A percentile compares a stretch with the other conserved stretches of the same genome.
Conservation (phyloP, 352 stramenopile genomes). For the Pythium diclinum region DNA sequence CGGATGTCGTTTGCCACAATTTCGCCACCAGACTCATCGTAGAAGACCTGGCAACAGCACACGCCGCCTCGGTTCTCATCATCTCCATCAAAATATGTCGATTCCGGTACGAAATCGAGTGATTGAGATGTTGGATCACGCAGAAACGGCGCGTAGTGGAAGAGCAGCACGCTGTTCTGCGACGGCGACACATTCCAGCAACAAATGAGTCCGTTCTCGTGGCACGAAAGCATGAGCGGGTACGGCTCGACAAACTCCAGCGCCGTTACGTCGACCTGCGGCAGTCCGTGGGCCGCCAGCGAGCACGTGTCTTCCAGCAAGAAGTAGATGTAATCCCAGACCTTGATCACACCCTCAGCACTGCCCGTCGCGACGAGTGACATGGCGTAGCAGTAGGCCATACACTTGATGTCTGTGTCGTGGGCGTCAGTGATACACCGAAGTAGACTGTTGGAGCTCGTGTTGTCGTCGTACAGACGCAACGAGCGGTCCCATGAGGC, state of each 20-base stretch:
- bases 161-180: conserved; percentile 33
- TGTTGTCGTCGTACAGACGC: conserved; percentile 69
- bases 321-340: conserved; percentile 88
- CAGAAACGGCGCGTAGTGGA: conserved; percentile 23
- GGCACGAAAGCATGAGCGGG: conserved; percentile 58
- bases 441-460: conserved; percentile 48
- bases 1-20: conserved; percentile 46
- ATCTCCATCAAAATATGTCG: not conserved
- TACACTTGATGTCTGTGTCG: conserved; percentile 72
- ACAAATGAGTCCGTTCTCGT: conserved; percentile 68
- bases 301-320: conserved; percentile 62
- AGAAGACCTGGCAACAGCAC: conserved; percentile 53
- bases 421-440: conserved; percentile 68
- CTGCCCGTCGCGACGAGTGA: conserved; percentile 60
- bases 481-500: conserved; percentile 75
- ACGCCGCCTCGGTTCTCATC: conserved; percentile 27
- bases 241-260: conserved; percentile 77
- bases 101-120: not conserved
- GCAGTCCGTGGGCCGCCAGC: conserved; percentile 7
- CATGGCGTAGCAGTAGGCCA: conserved; percentile 73
- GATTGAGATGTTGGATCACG: conserved; percentile 12
- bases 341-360: conserved; percentile 63
- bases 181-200: conserved; percentile 54
- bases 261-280: conserved; percentile 48
- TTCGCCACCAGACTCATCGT: conserved; percentile 60